These are phyloP conservation scores for Dryadomyces quercus-mongolicae DNA, from an alignment of 2,329 filamentous ascomycete genomes.

Conservation along the genomic window DNA sequence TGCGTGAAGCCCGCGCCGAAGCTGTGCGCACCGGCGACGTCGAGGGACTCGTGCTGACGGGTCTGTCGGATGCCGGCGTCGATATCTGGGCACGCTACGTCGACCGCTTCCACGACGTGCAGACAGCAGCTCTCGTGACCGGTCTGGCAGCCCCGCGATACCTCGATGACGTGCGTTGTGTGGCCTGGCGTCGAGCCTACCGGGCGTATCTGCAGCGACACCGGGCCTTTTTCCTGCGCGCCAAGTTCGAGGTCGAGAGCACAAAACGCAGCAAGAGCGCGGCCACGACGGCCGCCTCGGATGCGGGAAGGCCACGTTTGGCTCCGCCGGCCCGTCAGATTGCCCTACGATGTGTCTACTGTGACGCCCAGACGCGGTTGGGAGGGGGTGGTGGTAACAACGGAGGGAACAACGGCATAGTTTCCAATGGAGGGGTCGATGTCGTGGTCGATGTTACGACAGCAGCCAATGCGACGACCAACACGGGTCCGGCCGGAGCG, in stretches of 20 bases:
- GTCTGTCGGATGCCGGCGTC: conserved; percentile 59
- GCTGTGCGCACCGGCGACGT: conserved; percentile 57
- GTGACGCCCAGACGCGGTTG: conserved; percentile 48
- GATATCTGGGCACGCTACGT: conserved; percentile 69
- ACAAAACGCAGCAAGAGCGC: conserved; percentile 50
- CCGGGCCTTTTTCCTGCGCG: conserved; percentile 61
- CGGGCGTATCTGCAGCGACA: conserved; percentile 61
- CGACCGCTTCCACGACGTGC: conserved; percentile 62
- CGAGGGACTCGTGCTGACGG: conserved; percentile 66
- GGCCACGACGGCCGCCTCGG: not conserved
- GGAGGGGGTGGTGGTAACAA: conserved; percentile 20
- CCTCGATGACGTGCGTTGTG: conserved; percentile 64
- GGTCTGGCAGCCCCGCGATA: conserved; percentile 65
- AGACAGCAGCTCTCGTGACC: conserved; percentile 65
- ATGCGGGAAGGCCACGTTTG: conserved; percentile 43
- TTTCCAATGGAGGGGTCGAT: not conserved
- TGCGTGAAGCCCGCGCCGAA: conserved; percentile 50
- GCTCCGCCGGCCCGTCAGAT: conserved; percentile 57
- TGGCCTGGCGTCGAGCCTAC: conserved; percentile 61
- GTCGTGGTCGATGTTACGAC: conserved; percentile 1
- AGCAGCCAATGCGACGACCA: not conserved
- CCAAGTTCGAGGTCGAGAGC: conserved; percentile 67
- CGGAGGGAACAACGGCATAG: not conserved
- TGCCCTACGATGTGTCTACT: conserved; percentile 65
- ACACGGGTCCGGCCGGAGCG: conserved; percentile 5